Evolutionary conservation across 1,139 yeast species (phyloP).

Genomic region (Debaryomycetaceae sp.): DNA sequence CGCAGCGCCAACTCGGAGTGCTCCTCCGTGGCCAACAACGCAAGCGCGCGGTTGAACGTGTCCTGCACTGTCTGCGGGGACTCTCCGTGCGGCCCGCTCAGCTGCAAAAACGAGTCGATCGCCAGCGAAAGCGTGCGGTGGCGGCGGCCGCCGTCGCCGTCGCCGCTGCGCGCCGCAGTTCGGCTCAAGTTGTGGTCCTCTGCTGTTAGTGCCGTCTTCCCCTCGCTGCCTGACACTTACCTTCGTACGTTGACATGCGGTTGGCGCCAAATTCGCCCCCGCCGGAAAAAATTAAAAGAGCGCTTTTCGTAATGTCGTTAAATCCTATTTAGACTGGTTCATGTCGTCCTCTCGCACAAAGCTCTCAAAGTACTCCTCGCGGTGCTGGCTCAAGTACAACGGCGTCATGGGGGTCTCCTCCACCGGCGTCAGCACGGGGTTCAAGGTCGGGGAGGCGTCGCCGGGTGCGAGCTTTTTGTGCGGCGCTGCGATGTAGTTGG

Average conservation of each 20-base stretch:
- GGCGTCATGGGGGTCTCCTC: slow-evolving; percentile 50
- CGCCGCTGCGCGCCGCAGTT: slow-evolving; percentile 11
- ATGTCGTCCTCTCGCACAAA: slow-evolving; percentile 6
- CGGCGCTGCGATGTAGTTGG: slow-evolving; percentile 6
- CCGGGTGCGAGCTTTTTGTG: slow-evolving; percentile 1
- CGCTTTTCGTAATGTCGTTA: slow-evolving; percentile 1
- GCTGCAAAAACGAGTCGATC: slow-evolving; percentile 31
- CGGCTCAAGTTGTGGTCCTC: slow-evolving; percentile 30
- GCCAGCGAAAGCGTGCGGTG: slow-evolving; percentile 34
- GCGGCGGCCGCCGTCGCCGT: slow-evolving; percentile 20
- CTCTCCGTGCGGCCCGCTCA: slow-evolving; percentile 9
- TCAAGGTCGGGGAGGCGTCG: slow-evolving; percentile 15
- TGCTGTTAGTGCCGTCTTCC: slow-evolving; percentile 19
- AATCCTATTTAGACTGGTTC: slow-evolving; percentile 5
- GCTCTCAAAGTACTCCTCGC: slow-evolving; percentile 6
- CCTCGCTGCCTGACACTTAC: slow-evolving; percentile 21
- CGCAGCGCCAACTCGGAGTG: slow-evolving; percentile 28
- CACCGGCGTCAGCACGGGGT: slow-evolving; percentile 42
- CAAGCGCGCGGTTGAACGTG: slow-evolving; percentile 28
- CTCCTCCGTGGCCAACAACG: slow-evolving; percentile 27
- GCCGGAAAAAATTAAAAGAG: slow-evolving; percentile 1
- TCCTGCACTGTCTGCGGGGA: slow-evolving; percentile 14
- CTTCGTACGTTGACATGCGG: slow-evolving; percentile 40
- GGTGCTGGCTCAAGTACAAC: slow-evolving; percentile 22
- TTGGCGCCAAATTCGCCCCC: no score